Conservation (phyloP, 2,329 filamentous ascomycete species). For the Botryotinia calthae region DNA sequence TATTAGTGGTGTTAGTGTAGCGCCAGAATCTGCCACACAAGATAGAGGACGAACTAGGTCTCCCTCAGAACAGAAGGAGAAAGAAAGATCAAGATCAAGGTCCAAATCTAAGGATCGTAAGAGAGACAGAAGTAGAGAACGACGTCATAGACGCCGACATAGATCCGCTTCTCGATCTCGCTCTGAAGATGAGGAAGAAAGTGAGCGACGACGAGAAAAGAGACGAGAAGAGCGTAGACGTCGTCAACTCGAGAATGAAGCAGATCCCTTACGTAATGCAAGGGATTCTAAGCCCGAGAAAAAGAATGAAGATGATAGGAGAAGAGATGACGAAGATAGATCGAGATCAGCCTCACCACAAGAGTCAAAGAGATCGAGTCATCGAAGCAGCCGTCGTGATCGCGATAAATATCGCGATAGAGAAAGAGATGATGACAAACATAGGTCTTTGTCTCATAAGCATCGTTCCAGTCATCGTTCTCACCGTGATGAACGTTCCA, state of each 20-base stretch:
- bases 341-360: constrained; percentile 66
- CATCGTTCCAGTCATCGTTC: constrained; percentile 50
- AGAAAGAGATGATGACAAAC: constrained; percentile 44
- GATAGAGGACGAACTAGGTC: constrained; percentile 33
- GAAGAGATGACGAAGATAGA: constrained; percentile 49
- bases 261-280: constrained; percentile 22
- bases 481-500: constrained; percentile 45
- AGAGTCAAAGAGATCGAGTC: constrained; percentile 54
- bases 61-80: constrained; percentile 31
- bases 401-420: constrained; percentile 50
- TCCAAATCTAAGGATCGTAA: constrained; percentile 36
- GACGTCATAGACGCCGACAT: constrained; percentile 36
- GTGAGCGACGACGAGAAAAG: constrained; percentile 36
- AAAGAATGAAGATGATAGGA: constrained; percentile 27
- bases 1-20: constrained; percentile 34
- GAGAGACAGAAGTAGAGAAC: constrained; percentile 33
- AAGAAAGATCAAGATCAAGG: constrained; percentile 38
- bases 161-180: constrained; percentile 34
- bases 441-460: constrained; percentile 41
- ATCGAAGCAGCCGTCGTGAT: constrained; percentile 58
- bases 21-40: constrained; percentile 30
- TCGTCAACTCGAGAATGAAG: constrained; percentile 32
- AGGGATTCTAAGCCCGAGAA: constrained; percentile 27
- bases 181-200: constrained; percentile 36
- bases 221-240: constrained; percentile 33